Base-by-base conservation (phyloP, 1,284 basidiomycete species). In the Anthracocystis panici-leucophaei region DNA sequence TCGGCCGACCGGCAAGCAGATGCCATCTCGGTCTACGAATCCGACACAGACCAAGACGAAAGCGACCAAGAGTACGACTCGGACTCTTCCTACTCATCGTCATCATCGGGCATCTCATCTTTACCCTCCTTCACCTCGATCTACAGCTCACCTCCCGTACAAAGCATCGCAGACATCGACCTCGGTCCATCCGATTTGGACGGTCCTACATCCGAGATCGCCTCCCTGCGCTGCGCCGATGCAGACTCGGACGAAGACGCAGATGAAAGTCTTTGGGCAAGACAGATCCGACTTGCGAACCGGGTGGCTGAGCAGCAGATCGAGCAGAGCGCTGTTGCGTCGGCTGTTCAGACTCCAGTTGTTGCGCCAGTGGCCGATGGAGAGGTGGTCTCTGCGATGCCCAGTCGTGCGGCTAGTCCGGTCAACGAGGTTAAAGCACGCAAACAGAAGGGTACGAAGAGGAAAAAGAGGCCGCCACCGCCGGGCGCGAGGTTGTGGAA, bases 401-500 rank as follows among this genome's bases (percentile, higher is more conserved):
- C 45, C 14, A 70, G 61, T 46, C 48, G 67, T 40, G 54, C 46
- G 2, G 48, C 57, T 12, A 71, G 54, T 48, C 68, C 68, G 2
- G 57, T 58, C 7, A 16, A 2, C n/a, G 44, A 54, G 40, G 58
- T 16, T 16, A 55, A 53, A 21, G 53, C 29, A 5, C 27, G 45
- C 5, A 45, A 42, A 18, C 23, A 48, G 21, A 46, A 51, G n/a
- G 57, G 57, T 25, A 61, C 40, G 27, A 75, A 71, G 65, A 27
- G 57, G 27, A 71, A 59, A 58, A 67, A 67, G 61, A 52, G 56
- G 14, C 68, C 68, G 10, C 73, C 73, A 18, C 73, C 73, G 35
- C 73, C 73, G 2, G 68, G 73, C 4, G 73, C 65, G 2, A 56
- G 73, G 27, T 45, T 71, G 27, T 75, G 73, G 73, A 75, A 75